Conservation (phyloP, 257 asterid genomes). For the Solanum lycopersicoides region DNA sequence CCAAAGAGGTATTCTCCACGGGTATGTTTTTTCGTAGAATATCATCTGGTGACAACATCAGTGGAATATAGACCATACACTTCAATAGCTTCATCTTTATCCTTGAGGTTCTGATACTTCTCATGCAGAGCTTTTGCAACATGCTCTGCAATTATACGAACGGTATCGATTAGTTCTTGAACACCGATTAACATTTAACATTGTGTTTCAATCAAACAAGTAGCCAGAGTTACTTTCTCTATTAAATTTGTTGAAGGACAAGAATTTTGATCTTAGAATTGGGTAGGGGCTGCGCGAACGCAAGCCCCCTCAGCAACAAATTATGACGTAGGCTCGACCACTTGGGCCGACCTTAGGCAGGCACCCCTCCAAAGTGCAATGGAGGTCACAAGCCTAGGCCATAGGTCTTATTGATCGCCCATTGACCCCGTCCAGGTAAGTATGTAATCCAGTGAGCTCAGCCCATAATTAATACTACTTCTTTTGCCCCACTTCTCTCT, state of each 20-base stretch:
- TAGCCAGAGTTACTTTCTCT: too few relatives aligned
- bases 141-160: too few relatives aligned
- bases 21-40: not conserved
- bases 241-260: too few relatives aligned
- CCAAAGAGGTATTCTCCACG: not conserved
- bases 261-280: not conserved
- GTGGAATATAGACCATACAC: not conserved
- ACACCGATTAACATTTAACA: too few relatives aligned
- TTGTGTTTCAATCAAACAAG: too few relatives aligned
- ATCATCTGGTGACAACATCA: not conserved
- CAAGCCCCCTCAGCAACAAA: too few relatives aligned
- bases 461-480: too few relatives aligned
- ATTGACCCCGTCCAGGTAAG: slow-evolving; percentile 17
- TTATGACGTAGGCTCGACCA: too few relatives aligned
- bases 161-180: too few relatives aligned
- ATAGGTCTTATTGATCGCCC: slow-evolving; percentile 14
- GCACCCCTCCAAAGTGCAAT: slow-evolving; percentile 27
- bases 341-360: not conserved
- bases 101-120: too few relatives aligned
- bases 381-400: slow-evolving; percentile 18
- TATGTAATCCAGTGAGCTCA: too few relatives aligned
- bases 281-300: slow-evolving; percentile 1
- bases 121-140: too few relatives aligned
- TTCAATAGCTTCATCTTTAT: not conserved
- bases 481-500: not conserved